Conservation (phyloP, 2,329 filamentous ascomycete species). For the Neopestalotiopsis sp. region DNA sequence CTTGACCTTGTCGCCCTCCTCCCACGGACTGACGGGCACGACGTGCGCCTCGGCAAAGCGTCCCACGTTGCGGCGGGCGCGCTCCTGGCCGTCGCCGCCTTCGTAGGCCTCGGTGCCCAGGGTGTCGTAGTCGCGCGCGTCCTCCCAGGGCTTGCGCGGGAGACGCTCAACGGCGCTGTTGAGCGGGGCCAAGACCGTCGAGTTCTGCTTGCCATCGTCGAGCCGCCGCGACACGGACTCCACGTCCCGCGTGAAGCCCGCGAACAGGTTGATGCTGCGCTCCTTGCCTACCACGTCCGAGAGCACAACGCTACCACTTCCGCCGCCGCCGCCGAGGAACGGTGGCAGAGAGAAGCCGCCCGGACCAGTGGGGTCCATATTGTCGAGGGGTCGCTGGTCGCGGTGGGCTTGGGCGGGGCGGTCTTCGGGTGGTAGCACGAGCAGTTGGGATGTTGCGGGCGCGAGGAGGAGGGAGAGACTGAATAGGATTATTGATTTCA, state of each 20-base stretch:
- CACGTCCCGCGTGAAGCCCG: conserved; percentile 78
- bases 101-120: conserved; percentile 76
- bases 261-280: conserved; percentile 82
- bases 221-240: conserved; percentile 71
- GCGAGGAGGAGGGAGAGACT: conserved; percentile 12
- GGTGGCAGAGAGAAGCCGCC: conserved; percentile 15
- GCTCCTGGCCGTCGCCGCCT: conserved; percentile 73
- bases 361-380: conserved; percentile 34
- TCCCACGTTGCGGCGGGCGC: conserved; percentile 77
- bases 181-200: conserved; percentile 84
- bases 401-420: conserved; percentile 18
- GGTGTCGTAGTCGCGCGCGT: conserved; percentile 72
- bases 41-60: conserved; percentile 88
- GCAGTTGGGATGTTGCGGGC: conserved; percentile 26
- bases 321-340: conserved; percentile 21
- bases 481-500: conserved; percentile 7
- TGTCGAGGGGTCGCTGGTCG: conserved; percentile 33
- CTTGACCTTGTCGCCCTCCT: conserved; percentile 66
- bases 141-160: conserved; percentile 86
- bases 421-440: conserved; percentile 27
- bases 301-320: conserved; percentile 65
- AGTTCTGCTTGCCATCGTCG: conserved; percentile 68
- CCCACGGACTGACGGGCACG: conserved; percentile 77
- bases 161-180: conserved; percentile 81
- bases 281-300: conserved; percentile 84